Evolutionary conservation across 257 asterid genomes (phyloP).

Genomic region (Coffea canephora): DNA sequence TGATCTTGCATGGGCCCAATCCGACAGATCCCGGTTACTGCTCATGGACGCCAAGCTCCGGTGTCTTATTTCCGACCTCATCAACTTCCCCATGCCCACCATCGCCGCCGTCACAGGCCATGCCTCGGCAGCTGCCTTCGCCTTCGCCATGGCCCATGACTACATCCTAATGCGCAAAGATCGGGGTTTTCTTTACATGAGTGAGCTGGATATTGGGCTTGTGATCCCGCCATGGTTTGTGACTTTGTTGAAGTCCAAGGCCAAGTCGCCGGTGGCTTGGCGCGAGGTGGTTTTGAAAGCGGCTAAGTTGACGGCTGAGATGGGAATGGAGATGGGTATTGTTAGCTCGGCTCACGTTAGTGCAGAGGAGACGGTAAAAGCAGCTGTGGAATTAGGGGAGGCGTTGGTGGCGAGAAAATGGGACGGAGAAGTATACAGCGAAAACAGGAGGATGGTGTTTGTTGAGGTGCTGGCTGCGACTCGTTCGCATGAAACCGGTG

Average conservation of each 20-base stretch:
- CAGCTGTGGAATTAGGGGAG: constrained; percentile 47
- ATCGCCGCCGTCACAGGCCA: constrained; percentile 73
- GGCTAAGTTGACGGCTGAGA: constrained; percentile 40
- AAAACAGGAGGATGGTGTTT: constrained; percentile 36
- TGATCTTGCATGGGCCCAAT: constrained; percentile 57
- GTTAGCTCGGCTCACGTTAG: constrained; percentile 48
- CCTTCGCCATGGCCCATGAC: constrained; percentile 60
- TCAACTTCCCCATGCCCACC: constrained; percentile 72
- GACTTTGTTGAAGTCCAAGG: constrained; percentile 36
- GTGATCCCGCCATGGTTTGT: constrained; percentile 51
- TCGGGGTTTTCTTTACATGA: constrained; percentile 58
- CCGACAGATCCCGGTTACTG: constrained; percentile 25
- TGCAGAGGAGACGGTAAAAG: constrained; percentile 51
- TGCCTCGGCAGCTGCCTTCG: constrained; percentile 60
- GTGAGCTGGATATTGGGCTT: constrained; percentile 52
- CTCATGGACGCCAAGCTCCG: constrained; percentile 54
- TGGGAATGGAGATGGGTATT: constrained; percentile 50
- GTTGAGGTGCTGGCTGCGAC: constrained; percentile 36
- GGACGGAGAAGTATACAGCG: constrained; percentile 48
- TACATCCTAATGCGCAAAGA: constrained; percentile 56
- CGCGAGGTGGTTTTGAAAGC: constrained; percentile 53
- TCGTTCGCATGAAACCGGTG: constrained; percentile 32
- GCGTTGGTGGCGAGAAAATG: constrained; percentile 48
- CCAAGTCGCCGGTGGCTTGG: constrained; percentile 39
- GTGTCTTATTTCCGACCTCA: constrained; percentile 42